phyloP scores from a whole-genome alignment of 2,329 filamentous ascomycete genomes.

The Aurifilum marmelostoma region DNA sequence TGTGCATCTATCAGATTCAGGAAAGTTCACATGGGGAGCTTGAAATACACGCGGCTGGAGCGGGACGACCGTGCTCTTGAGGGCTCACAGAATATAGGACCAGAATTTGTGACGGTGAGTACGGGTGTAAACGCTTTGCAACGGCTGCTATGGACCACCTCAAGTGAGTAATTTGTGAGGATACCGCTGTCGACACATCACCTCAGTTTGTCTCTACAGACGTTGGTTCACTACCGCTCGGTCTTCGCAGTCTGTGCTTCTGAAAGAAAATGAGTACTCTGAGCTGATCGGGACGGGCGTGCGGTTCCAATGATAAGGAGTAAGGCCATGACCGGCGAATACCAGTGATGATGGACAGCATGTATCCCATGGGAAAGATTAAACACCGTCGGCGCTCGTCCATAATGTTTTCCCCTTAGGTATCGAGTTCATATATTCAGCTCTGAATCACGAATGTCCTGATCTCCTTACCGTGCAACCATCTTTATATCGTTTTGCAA shows the following conservation, averaged over 20 bases:
- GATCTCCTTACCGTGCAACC: too few relatives aligned
- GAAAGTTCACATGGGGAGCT: background rate
- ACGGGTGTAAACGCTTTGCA: background rate
- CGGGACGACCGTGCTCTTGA: background rate
- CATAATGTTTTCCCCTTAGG: background rate
- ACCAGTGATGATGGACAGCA: background rate
- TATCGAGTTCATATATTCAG: background rate
- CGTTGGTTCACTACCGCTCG: background rate
- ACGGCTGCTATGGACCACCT: background rate
- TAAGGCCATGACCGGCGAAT: background rate
- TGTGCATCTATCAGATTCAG: background rate
- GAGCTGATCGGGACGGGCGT: background rate
- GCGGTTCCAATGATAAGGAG: background rate
- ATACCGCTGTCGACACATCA: background rate
- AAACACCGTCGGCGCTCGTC: background rate
- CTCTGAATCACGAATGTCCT: too few relatives aligned
- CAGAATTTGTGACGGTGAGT: background rate
- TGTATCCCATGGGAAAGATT: background rate
- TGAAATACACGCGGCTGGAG: background rate
- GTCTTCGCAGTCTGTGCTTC: background rate
- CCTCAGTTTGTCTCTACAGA: background rate
- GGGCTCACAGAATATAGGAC: background rate
- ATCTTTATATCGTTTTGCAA: background rate
- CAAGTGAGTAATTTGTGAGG: background rate
- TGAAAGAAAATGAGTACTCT: background rate